Percentiles rank a stretch among this genome's conserved stretches.
Evolutionary conservation across 1,284 basidiomycete species (phyloP).

Genomic region (Somion occarium): DNA sequence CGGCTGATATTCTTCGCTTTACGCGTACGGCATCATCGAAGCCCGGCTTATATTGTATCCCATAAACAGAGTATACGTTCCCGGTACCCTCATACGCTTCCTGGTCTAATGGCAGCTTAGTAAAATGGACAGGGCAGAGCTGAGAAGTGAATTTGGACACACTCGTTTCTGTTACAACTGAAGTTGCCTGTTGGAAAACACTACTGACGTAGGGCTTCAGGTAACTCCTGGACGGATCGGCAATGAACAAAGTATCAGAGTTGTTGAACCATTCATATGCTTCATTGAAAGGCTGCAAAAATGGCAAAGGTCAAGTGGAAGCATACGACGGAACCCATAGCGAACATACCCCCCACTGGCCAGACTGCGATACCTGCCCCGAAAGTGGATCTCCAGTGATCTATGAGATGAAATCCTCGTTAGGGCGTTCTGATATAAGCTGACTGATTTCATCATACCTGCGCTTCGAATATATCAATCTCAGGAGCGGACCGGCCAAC

Average conservation of each 20-base stretch:
- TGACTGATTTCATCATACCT: constrained; percentile 30
- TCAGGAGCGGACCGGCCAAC: constrained; percentile 84
- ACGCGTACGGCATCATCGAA: constrained; percentile 26
- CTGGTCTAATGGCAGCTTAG: constrained; percentile 17
- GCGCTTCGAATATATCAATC: constrained; percentile 80
- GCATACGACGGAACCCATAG: background rate
- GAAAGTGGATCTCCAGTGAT: constrained; percentile 14
- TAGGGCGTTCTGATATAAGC: background rate
- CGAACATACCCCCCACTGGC: constrained; percentile 36
- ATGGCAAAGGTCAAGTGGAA: background rate
- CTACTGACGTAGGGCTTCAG: constrained; percentile 53
- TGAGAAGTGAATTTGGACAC: constrained; percentile 16
- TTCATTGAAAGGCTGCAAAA: constrained; percentile 28
- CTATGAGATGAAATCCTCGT: constrained; percentile 2
- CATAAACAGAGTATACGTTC: constrained; percentile 19
- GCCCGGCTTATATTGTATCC: constrained; percentile 27
- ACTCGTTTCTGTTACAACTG: constrained; percentile 24
- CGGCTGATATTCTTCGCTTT: too few species aligned
- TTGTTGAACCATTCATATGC: constrained; percentile 37
- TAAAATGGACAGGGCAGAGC: background rate
- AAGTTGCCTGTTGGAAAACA: constrained; percentile 47
- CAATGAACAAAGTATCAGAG: constrained; percentile 37
- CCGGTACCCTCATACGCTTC: constrained; percentile 23
- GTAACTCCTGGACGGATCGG: constrained; percentile 35
- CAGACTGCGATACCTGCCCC: constrained; percentile 43